Evolutionary conservation across 108 stramenopile species (phyloP).

Genomic region (Discostella stelligeroides): DNA sequence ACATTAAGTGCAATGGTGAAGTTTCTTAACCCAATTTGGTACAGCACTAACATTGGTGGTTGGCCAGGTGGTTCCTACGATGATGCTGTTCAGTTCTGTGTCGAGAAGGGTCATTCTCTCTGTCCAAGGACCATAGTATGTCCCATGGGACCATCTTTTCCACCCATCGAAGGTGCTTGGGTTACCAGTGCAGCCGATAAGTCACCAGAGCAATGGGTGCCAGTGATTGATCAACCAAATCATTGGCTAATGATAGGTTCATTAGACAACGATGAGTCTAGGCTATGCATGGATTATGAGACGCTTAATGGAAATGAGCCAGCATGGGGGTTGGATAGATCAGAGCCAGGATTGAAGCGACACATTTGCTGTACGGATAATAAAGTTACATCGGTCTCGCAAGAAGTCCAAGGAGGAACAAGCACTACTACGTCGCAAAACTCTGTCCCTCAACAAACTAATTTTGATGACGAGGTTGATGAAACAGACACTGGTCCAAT

Average conservation of each 20-base stretch:
- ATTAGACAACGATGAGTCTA: background rate
- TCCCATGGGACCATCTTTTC: constrained; percentile 8
- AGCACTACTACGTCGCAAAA: background rate
- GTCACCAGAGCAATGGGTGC: constrained; percentile 12
- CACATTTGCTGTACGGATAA: constrained; percentile 18
- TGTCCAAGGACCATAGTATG: constrained; percentile 19
- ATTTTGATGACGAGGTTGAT: background rate
- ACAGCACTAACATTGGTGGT: constrained; percentile 5
- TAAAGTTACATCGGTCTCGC: background rate
- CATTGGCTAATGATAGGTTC: constrained; percentile 24
- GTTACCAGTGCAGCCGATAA: constrained; percentile 2
- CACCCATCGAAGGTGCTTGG: constrained; percentile 1
- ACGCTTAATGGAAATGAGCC: constrained; percentile 17
- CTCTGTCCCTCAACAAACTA: background rate
- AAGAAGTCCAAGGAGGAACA: background rate
- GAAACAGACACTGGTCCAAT: constrained; percentile 1
- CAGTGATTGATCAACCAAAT: constrained; percentile 3
- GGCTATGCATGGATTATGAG: constrained; percentile 16
- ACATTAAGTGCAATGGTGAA: background rate
- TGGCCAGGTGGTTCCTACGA: constrained; percentile 17
- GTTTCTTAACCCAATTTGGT: constrained; percentile 21
- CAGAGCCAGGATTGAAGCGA: constrained; percentile 15
- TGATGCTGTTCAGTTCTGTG: constrained; percentile 25
- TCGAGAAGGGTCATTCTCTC: background rate
- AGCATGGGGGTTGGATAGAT: constrained; percentile 20